phyloP scores from a whole-genome alignment of 75 land plant genomes.

The Cunninghamia lanceolata region DNA sequence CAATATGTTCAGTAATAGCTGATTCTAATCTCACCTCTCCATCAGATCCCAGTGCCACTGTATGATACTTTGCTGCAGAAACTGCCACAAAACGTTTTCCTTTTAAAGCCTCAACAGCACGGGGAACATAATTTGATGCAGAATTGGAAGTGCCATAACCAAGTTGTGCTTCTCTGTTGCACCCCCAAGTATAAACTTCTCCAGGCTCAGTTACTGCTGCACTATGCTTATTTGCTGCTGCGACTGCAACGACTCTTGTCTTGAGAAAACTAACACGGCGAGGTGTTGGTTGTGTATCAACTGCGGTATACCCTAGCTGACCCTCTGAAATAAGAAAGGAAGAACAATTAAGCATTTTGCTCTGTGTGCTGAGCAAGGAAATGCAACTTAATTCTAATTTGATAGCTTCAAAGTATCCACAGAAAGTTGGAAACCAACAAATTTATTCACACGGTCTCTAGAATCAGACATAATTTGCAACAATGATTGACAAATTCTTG shows the following conservation, averaged over 20 bases:
- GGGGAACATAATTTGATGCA: conserved; percentile 91
- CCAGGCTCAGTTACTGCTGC: conserved; percentile 90
- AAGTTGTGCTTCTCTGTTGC: conserved; percentile 93
- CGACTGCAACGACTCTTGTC: conserved; percentile 73
- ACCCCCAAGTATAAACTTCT: conserved; percentile 98
- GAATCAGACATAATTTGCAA: background rate
- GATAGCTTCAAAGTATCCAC: background rate
- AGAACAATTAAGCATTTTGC: background rate
- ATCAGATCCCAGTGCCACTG: conserved; percentile 81
- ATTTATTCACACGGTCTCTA: background rate
- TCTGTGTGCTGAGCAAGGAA: background rate
- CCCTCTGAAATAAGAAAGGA: conserved; percentile 64
- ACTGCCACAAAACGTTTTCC: conserved; percentile 63
- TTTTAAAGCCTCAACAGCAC: conserved; percentile 84
- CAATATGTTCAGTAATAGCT: conserved; percentile 1
- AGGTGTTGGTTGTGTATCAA: conserved; percentile 96
- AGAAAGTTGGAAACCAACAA: background rate
- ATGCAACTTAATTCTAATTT: background rate
- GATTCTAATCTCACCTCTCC: conserved; percentile 70
- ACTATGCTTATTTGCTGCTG: conserved; percentile 97
- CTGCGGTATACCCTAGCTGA: conserved; percentile 96
- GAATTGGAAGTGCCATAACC: conserved; percentile 99
- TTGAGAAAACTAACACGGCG: conserved; percentile 77
- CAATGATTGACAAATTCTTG: background rate
- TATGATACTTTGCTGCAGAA: conserved; percentile 91